Conservation (phyloP, 2,329 filamentous ascomycete species). For the Phialocephala subalpina region DNA sequence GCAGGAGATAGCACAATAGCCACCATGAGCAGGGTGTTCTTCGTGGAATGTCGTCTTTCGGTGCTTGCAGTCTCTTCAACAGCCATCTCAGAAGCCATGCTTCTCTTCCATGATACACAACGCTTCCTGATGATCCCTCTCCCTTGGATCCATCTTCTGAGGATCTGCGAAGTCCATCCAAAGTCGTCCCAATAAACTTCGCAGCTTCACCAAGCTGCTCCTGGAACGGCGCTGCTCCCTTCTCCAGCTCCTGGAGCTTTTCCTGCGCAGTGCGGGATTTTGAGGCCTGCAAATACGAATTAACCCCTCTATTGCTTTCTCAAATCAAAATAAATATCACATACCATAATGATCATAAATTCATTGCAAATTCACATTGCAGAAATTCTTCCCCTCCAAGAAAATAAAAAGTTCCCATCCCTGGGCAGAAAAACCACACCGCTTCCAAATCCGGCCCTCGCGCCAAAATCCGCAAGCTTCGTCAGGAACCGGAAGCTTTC, state of each 20-base stretch:
- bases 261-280: slow-evolving; percentile 43
- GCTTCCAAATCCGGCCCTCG: slow-evolving; percentile 7
- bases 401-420: slow-evolving; percentile 19
- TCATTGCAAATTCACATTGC: background rate
- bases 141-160: slow-evolving; percentile 10
- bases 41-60: slow-evolving; percentile 44
- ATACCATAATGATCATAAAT: slow-evolving; percentile 29
- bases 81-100: slow-evolving; percentile 75
- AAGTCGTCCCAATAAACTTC: slow-evolving; percentile 42
- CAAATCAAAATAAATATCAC: slow-evolving; percentile 2
- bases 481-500: slow-evolving; percentile 12
- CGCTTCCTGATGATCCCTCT: slow-evolving; percentile 6
- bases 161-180: slow-evolving; percentile 34
- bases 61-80: slow-evolving; percentile 62
- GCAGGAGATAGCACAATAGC: slow-evolving; percentile 67
- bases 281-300: too few species aligned
- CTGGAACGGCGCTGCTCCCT: slow-evolving; percentile 44
- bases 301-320: too few species aligned
- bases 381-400: background rate
- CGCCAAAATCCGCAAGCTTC: slow-evolving; percentile 3
- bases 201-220: slow-evolving; percentile 45
- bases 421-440: slow-evolving; percentile 25
- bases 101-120: slow-evolving; percentile 52
- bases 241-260: slow-evolving; percentile 43
- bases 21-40: slow-evolving; percentile 57